Conservation (phyloP, 768 basidiomycete species). For the Lactarius sanguifluus region DNA sequence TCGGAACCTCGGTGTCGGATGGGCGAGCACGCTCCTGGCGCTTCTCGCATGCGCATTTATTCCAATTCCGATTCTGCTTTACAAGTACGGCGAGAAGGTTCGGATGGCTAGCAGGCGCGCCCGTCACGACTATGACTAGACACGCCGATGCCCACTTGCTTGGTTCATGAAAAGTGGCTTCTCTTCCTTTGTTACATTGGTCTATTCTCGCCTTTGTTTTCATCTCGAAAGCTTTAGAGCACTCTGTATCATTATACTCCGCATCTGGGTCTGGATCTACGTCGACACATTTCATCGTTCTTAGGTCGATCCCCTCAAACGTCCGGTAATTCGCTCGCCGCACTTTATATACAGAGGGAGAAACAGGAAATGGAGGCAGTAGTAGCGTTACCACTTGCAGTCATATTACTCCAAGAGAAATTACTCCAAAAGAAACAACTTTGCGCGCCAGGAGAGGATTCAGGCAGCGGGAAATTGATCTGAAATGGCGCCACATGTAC, state of each 20-base stretch:
- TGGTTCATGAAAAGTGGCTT: not conserved
- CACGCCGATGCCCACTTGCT: not conserved
- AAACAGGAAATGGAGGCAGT: no score
- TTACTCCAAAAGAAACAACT: no score
- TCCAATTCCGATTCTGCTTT: slow-evolving; percentile 30
- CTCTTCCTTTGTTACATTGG: not conserved
- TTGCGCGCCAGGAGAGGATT: no score
- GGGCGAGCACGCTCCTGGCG: slow-evolving; percentile 33
- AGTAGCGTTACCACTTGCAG: no score
- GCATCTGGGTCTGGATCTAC: not conserved
- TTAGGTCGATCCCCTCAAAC: not conserved
- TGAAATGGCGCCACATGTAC: no score
- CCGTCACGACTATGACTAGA: slow-evolving; percentile 28
- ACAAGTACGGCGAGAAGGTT: slow-evolving; percentile 25
- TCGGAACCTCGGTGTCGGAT: slow-evolving; percentile 33
- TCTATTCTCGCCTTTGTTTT: not conserved
- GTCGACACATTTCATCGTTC: not conserved
- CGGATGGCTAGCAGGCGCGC: slow-evolving; percentile 27
- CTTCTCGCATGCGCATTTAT: slow-evolving; percentile 34
- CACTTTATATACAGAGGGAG: no score
- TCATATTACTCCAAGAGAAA: no score
- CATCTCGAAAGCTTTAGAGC: not conserved
- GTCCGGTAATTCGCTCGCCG: not conserved
- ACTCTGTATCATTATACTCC: not conserved
- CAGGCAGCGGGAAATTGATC: no score